These are phyloP conservation scores for Claviceps monticola DNA, from an alignment of 2,329 filamentous ascomycete genomes.

Conservation along the genomic window DNA sequence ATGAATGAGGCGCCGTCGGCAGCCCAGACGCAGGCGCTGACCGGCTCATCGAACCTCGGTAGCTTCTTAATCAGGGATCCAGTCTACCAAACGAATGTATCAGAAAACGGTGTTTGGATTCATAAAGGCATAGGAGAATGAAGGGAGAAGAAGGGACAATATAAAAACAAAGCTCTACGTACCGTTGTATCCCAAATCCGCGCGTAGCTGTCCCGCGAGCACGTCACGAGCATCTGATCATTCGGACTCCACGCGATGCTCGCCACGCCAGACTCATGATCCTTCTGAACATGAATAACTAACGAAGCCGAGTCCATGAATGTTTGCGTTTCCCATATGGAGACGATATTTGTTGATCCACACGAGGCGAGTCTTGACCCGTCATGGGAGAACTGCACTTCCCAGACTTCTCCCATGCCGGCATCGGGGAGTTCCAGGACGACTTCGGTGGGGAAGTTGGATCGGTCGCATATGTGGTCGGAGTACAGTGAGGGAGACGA, in stretches of 20 bases:
- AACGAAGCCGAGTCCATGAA: constrained; percentile 53
- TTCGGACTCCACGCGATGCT: constrained; percentile 89
- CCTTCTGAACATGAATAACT: constrained; percentile 19
- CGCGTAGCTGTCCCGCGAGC: constrained; percentile 59
- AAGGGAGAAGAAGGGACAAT: too few relatives aligned
- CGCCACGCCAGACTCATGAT: constrained; percentile 58
- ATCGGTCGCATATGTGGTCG: constrained; percentile 71
- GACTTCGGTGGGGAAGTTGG: constrained; percentile 63
- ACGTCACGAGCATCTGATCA: constrained; percentile 73
- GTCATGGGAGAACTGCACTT: constrained; percentile 78
- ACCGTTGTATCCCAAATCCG: constrained; percentile 63
- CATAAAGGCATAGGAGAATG: too few relatives aligned
- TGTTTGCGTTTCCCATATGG: constrained; percentile 66
- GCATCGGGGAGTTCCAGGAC: constrained; percentile 53
- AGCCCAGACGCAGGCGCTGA: constrained; percentile 84
- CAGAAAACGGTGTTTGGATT: background rate
- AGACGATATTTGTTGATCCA: constrained; percentile 58
- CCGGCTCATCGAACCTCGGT: constrained; percentile 63
- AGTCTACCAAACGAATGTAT: constrained; percentile 28
- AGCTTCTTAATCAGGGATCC: constrained; percentile 51
- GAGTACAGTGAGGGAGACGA: constrained; percentile 72
- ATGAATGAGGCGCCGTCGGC: constrained; percentile 65
- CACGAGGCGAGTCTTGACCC: constrained; percentile 72
- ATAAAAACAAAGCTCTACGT: constrained; percentile 16
- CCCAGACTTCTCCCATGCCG: constrained; percentile 78